Evolutionary conservation across 192 early-diverging fungal genomes (phyloP), one percentile per base, ranked within the genome.

Genomic region (Obelidium mucronatum): DNA sequence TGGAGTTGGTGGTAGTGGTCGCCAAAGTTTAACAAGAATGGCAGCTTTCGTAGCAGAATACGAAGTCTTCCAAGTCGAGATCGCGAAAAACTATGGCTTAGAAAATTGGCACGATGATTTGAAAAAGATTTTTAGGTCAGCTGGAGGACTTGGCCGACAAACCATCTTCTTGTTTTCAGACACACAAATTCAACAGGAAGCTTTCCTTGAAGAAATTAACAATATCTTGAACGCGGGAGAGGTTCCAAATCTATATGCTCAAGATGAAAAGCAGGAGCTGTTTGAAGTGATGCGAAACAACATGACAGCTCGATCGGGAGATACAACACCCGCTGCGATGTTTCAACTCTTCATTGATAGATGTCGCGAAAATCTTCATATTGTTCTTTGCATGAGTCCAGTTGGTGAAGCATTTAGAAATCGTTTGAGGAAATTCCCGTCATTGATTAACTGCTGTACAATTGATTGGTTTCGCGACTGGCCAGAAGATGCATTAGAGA

Each of bases 391-490:
- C 60, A 89, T 89, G 88, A 84, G 81, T 74, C 88, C 88, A 19
- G 87, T 89, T 42, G 88, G 88, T 13, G 88, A 89, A 55, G 86
- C 88, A 3, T 89, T 89, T 76, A 61, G 88, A 55, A 86, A 83
- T 51, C 74, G 88, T 3, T 66, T 89, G 53, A 36, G 88, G 37
- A 86, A 89, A 65, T 89, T 89, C 55, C 88, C 88, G 0, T 87
- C 85, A 13, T 78, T 89, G 24, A 76, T 89, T 59, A 89, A 89
- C 73, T 89, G 88, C 67, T 89, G 88, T 64, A 89, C 88, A 19
- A 89, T 89, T 44, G 83, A 89, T 74, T 89, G 88, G 88, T 89
- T 89, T 77, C 81, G 79, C 15, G 88, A 86, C 53, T 89, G 88
- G 88, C 88, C 88, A 1, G 77, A 88, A 26, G 88, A 89, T 73